Conservation (phyloP, 805 yeast genomes). For the Candida golubevii region DNA sequence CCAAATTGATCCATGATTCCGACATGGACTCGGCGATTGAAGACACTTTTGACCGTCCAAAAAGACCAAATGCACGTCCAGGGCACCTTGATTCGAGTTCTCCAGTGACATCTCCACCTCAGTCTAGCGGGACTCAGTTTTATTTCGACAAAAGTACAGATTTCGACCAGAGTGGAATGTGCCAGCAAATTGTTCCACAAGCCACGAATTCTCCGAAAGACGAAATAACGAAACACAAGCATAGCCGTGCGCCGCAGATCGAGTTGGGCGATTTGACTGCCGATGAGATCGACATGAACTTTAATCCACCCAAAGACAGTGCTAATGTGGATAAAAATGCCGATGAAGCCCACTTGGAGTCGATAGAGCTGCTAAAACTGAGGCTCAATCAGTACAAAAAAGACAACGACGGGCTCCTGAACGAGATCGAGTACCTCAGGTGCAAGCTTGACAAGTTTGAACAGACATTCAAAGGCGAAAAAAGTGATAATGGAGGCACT, state of each 20-base stretch:
- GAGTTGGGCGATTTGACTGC: slow-evolving; percentile 14
- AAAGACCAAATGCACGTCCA: not conserved
- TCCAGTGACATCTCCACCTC: slow-evolving; percentile 34
- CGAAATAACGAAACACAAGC: not conserved
- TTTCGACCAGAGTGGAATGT: slow-evolving; percentile 14
- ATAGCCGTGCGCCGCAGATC: slow-evolving; percentile 6
- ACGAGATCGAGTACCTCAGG: slow-evolving; percentile 13
- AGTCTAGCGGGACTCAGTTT: slow-evolving; percentile 17
- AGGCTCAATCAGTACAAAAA: slow-evolving; percentile 12
- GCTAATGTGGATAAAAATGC: not conserved
- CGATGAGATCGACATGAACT: slow-evolving; percentile 11
- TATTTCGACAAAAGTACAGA: slow-evolving; percentile 6
- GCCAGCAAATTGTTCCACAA: slow-evolving; percentile 4
- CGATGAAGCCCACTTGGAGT: not conserved
- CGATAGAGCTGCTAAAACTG: slow-evolving; percentile 2
- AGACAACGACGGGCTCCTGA: slow-evolving; percentile 17
- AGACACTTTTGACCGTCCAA: slow-evolving; percentile 13
- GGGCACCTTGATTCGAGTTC: slow-evolving; percentile 11
- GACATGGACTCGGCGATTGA: slow-evolving; percentile 14
- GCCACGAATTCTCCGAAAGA: not conserved
- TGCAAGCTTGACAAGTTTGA: slow-evolving; percentile 1
- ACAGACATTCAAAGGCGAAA: not conserved
- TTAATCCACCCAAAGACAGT: not conserved
- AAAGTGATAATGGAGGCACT: not conserved
- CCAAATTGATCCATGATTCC: not conserved